Conservation (phyloP, 805 yeast genomes). For the Candida golubevii region DNA sequence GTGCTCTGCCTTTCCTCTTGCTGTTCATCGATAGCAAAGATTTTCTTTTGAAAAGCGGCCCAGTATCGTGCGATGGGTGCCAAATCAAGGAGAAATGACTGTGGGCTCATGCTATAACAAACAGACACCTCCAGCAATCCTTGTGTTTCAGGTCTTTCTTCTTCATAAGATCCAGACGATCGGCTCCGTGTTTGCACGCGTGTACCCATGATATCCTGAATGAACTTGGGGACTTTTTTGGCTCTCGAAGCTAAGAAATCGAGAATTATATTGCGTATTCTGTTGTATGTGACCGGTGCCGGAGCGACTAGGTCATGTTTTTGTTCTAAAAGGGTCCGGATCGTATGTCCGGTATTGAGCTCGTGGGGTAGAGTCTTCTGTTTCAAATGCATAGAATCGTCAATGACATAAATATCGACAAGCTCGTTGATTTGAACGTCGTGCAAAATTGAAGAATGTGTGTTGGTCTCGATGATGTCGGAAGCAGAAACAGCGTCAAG, state of each 20-base stretch:
- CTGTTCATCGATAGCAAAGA: conserved; percentile 22
- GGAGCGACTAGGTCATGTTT: not conserved
- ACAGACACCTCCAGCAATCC: conserved; percentile 36
- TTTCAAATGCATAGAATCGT: conserved; percentile 25
- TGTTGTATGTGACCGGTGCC: conserved; percentile 5
- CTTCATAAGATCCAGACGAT: conserved; percentile 6
- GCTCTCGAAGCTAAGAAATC: conserved; percentile 33
- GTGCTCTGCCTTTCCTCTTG: conserved; percentile 9
- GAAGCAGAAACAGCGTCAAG: conserved; percentile 26
- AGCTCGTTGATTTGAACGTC: conserved; percentile 31
- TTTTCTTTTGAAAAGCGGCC: conserved; percentile 28
- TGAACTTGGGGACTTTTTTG: conserved; percentile 28
- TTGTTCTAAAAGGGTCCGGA: conserved; percentile 4
- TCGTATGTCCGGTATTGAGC: conserved; percentile 25
- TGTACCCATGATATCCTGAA: conserved; percentile 21
- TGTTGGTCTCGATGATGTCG: conserved; percentile 25
- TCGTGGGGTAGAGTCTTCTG: conserved; percentile 38
- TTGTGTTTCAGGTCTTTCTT: conserved; percentile 14
- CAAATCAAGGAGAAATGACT: conserved; percentile 28
- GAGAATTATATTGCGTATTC: conserved; percentile 7
- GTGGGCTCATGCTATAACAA: conserved; percentile 21
- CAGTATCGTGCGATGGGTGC: conserved; percentile 32
- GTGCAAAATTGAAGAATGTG: conserved; percentile 26
- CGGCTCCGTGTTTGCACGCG: conserved; percentile 20
- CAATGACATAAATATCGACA: conserved; percentile 29